These are phyloP conservation scores for Rhodotorula sp. DNA, from an alignment of 1,284 basidiomycete species.

Conservation along the genomic window DNA sequence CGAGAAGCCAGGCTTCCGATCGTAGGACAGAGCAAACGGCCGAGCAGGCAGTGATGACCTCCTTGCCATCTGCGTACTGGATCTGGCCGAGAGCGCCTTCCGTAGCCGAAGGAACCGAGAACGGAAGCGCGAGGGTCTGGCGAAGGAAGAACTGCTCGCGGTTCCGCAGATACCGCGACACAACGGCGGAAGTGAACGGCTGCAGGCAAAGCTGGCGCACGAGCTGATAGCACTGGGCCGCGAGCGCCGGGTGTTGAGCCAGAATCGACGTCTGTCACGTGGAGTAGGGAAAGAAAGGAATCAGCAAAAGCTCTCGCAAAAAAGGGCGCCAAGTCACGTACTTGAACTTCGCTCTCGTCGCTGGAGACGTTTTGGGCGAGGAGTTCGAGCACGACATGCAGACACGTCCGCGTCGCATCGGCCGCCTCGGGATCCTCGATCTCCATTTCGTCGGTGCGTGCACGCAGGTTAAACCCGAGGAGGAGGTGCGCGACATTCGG, in stretches of 20 bases:
- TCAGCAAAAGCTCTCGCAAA: neutral
- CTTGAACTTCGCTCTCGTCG: constrained; percentile 53
- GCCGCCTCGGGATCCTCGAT: constrained; percentile 60
- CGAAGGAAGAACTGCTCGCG: constrained; percentile 84
- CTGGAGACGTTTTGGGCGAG: constrained; percentile 66
- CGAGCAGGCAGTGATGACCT: constrained; percentile 70
- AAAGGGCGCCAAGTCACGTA: constrained; percentile 37
- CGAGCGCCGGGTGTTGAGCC: constrained; percentile 67
- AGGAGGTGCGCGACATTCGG: constrained; percentile 89
- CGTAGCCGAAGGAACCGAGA: constrained; percentile 38
- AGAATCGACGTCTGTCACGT: constrained; percentile 56
- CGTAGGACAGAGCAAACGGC: constrained; percentile 75
- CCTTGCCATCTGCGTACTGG: constrained; percentile 66
- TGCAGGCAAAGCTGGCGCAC: constrained; percentile 84
- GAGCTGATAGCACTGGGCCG: constrained; percentile 80
- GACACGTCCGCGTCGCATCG: constrained; percentile 65
- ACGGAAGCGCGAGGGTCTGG: constrained; percentile 71
- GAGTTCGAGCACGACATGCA: constrained; percentile 77
- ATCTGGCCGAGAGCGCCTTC: constrained; percentile 63
- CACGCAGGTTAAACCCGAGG: constrained; percentile 65
- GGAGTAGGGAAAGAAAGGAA: neutral
- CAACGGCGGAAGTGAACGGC: constrained; percentile 73
- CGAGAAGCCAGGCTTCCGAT: constrained; percentile 78
- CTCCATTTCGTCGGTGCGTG: constrained; percentile 51
- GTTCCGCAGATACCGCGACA: constrained; percentile 82